A percentile compares a stretch with the other conserved stretches of the same genome.
Conservation (phyloP, 2,329 filamentous ascomycete species). For the Dothidotthia symphoricarpi region DNA sequence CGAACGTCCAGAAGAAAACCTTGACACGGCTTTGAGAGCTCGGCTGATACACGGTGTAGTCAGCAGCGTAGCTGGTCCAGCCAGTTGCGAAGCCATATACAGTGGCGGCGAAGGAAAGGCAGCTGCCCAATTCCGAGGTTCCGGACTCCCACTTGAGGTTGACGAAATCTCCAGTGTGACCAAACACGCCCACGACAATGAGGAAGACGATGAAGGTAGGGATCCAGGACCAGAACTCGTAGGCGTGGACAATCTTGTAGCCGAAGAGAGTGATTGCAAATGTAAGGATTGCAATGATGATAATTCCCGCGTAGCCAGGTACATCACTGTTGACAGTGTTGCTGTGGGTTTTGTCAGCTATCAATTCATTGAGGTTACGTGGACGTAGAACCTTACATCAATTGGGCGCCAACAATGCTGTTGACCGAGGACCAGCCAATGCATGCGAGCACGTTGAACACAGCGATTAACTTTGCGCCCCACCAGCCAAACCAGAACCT, state of each 20-base stretch:
- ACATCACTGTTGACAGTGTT: conserved; percentile 69
- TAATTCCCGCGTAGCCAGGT: conserved; percentile 70
- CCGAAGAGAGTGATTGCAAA: conserved; percentile 71
- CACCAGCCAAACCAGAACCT: conserved; percentile 75
- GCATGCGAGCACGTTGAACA: conserved; percentile 69
- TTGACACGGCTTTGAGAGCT: conserved; percentile 57
- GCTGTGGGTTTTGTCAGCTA: no score
- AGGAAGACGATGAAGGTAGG: conserved; percentile 72
- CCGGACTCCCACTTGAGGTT: conserved; percentile 62
- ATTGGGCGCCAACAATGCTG: conserved; percentile 74
- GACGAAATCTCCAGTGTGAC: conserved; percentile 63
- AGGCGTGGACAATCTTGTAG: conserved; percentile 72
- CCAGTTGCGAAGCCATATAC: conserved; percentile 69
- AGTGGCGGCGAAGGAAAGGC: conserved; percentile 65
- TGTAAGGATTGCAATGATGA: conserved; percentile 69
- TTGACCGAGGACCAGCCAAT: conserved; percentile 77
- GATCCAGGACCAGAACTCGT: conserved; percentile 74
- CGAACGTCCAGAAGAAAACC: conserved; percentile 68
- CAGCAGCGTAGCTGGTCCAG: conserved; percentile 72
- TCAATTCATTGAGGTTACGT: no score
- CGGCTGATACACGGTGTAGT: conserved; percentile 80
- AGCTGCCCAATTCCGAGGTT: conserved; percentile 57
- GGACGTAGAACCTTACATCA: no score
- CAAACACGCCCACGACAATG: conserved; percentile 67
- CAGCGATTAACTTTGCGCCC: conserved; percentile 66